Evolutionary conservation across 1,284 basidiomycete species (phyloP).

Genomic region (Apiotrichum sp.): DNA sequence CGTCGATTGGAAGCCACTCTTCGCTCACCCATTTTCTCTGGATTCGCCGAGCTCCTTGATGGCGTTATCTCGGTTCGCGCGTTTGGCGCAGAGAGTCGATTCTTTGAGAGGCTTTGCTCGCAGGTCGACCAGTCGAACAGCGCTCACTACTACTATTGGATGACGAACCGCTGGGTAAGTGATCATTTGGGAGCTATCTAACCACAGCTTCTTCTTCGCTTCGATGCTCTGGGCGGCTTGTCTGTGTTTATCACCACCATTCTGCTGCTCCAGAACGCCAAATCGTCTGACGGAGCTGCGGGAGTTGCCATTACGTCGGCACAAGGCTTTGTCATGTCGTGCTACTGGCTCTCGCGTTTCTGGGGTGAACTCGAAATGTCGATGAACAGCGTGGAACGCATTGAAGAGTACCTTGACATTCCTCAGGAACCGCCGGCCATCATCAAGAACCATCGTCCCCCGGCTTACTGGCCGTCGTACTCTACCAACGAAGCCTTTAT

Average conservation of each 20-base stretch:
- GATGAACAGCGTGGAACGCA: conserved; percentile 77
- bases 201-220: conserved; percentile 53
- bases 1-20: conserved; percentile 61
- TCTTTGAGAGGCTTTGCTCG: conserved; percentile 62
- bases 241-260: conserved; percentile 69
- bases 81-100: conserved; percentile 73
- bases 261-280: conserved; percentile 63
- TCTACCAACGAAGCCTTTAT: conserved; percentile 47
- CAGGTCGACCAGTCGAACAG: conserved; percentile 62
- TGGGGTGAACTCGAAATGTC: conserved; percentile 47
- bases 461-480: conserved; percentile 76
- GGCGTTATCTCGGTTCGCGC: conserved; percentile 82
- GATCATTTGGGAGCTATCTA: neutral
- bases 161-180: conserved; percentile 13
- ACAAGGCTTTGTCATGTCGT: conserved; percentile 43
- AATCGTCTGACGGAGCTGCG: conserved; percentile 64
- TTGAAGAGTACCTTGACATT: conserved; percentile 81
- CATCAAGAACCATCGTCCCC: conserved; percentile 61
- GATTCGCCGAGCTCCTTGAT: conserved; percentile 68
- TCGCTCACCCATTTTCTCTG: conserved; percentile 50
- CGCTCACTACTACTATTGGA: conserved; percentile 47
- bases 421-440: conserved; percentile 73
- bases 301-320: conserved; percentile 72
- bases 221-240: conserved; percentile 67
- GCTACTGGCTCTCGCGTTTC: conserved; percentile 47